These are phyloP conservation scores for Aechmea fasciata DNA, from an alignment of 176 grass and related monocot genomes.

Conservation along the genomic window DNA sequence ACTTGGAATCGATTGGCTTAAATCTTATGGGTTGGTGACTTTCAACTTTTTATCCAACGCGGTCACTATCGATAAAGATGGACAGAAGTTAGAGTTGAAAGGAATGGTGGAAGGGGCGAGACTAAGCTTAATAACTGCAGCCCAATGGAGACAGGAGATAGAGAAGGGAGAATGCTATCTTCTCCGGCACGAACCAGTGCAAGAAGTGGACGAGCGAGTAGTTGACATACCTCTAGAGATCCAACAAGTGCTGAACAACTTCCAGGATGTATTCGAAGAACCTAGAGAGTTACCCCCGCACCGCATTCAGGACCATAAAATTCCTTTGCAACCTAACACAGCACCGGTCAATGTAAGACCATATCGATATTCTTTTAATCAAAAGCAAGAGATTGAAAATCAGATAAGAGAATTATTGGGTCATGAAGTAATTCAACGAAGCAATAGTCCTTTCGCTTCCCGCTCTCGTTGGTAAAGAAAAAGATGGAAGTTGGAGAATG, in stretches of 20 bases:
- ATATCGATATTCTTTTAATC: no score
- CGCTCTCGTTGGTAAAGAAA: neutral
- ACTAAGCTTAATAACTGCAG: neutral
- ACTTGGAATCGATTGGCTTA: neutral
- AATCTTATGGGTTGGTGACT: neutral
- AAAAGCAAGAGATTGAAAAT: no score
- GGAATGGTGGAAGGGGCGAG: neutral
- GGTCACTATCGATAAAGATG: neutral
- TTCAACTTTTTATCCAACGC: neutral
- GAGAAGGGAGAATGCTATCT: neutral
- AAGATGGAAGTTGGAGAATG: slow-evolving; percentile 10
- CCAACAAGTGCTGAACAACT: neutral
- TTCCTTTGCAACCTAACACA: neutral
- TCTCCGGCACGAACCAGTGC: neutral
- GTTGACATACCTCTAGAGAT: no score
- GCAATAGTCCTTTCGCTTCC: neutral
- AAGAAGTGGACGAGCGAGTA: no score
- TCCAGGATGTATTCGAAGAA: neutral
- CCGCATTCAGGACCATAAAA: neutral
- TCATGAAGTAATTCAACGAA: neutral
- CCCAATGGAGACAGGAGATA: neutral
- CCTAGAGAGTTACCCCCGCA: neutral
- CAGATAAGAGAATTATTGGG: no score
- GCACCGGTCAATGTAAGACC: no score
- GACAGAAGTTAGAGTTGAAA: neutral